Evolutionary conservation across 2,329 filamentous ascomycete genomes (phyloP), one percentile per base, ranked within the genome.

Genomic region (Paecilomyces formosus): DNA sequence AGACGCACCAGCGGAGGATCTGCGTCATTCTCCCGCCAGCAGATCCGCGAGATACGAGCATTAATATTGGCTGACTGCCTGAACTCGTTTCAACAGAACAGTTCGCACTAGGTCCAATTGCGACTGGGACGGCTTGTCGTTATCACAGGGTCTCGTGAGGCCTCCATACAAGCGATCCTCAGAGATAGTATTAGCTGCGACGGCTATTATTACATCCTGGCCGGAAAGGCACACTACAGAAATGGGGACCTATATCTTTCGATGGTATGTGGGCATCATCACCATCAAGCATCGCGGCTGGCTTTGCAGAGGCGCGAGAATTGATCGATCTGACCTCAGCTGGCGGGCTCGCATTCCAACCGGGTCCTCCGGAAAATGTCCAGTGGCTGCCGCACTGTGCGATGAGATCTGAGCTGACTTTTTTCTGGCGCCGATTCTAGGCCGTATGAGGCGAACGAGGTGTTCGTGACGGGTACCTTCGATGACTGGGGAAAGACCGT

Each of bases 381-480:
- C 39, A 45, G 39, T 45, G 39, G 39, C 39, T 18, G n/a, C 39
- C 39, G 8, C 39, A 18, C 39, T 3, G 26, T 24, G 50, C 24
- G 21, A 24, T 12, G 50, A 52, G 13, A 28, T 52, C 50, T 28
- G 11, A 28, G 63, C 70, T 72, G 63, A 72, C 69, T 58, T 62
- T 59, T 26, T 63, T 64, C 62, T 60, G 55, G 61, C 61, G 59
- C 69, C 61, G 61, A 66, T 62, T 70, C 66, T 77, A 97, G 93
- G 93, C 85, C 88, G 72, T 87, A 94, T 74, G 81, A 86, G 67
- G 92, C 89, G 72, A 83, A 87, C 66, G 89, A 95, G 72, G 93
- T 97, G 74, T 93, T 88, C 76, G 94, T 97, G 67, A 97, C 93
- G 49, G 94, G 94, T 72, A 93, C 90, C 63, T 97, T 97, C 73